phyloP scores from a whole-genome alignment of 2,329 filamentous ascomycete genomes.

The Mycosphaerella sp. region DNA sequence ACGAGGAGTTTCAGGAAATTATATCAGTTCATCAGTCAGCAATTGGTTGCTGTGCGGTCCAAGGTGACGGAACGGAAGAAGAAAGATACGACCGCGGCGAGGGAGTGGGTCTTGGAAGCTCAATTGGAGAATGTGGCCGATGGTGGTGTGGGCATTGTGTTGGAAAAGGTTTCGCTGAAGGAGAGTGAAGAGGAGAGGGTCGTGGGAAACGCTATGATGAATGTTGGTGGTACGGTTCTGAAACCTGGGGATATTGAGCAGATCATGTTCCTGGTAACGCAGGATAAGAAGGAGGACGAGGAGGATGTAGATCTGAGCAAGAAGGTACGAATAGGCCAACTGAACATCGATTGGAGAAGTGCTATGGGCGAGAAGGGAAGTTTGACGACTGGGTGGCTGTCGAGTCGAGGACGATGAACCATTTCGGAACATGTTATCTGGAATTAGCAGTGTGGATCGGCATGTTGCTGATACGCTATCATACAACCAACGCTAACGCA shows the following conservation, averaged over 20 bases:
- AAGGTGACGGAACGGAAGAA: slow-evolving; percentile 61
- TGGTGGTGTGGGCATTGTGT: slow-evolving; percentile 71
- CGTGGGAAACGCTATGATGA: slow-evolving; percentile 31
- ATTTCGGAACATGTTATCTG: too few species aligned
- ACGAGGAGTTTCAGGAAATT: slow-evolving; percentile 87
- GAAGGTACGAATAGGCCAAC: slow-evolving; percentile 65
- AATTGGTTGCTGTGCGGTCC: slow-evolving; percentile 81
- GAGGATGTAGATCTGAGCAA: slow-evolving; percentile 29
- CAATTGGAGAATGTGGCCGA: slow-evolving; percentile 95
- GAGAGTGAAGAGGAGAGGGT: slow-evolving; percentile 29
- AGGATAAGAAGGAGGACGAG: slow-evolving; percentile 42
- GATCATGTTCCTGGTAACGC: slow-evolving; percentile 57
- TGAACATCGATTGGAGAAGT: slow-evolving; percentile 82
- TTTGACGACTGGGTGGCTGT: slow-evolving; percentile 72
- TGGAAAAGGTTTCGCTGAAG: slow-evolving; percentile 52
- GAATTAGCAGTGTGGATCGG: too few species aligned
- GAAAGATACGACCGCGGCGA: slow-evolving; percentile 38
- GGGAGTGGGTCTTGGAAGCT: slow-evolving; percentile 73
- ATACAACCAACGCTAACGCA: not conserved
- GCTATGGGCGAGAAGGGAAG: slow-evolving; percentile 85
- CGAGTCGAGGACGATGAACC: slow-evolving; percentile 24
- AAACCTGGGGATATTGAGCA: slow-evolving; percentile 60
- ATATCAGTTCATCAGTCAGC: slow-evolving; percentile 93
- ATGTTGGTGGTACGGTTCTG: slow-evolving; percentile 37
- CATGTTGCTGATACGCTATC: too few species aligned